Conservation (phyloP, 2,329 filamentous ascomycete species). For the Ceratocystis papillata region DNA sequence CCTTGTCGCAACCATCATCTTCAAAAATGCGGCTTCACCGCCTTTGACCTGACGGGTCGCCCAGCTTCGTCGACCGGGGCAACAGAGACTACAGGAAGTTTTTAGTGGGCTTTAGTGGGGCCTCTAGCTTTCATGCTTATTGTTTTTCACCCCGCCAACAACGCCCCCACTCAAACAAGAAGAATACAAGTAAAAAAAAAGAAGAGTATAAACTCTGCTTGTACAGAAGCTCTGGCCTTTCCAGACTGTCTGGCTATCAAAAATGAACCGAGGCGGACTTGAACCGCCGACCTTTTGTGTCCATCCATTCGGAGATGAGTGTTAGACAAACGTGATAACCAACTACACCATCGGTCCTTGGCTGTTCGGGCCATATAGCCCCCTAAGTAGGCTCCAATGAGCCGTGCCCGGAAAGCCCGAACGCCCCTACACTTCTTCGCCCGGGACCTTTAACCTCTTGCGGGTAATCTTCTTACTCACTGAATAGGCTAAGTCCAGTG, state of each 20-base stretch:
- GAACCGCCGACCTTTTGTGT: constrained; percentile 20
- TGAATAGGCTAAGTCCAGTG: constrained; percentile 55
- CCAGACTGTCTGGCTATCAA: background rate
- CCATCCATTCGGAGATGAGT: constrained; percentile 8
- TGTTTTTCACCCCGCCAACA: background rate
- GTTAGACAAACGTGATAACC: constrained; percentile 21
- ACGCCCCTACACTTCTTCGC: constrained; percentile 6
- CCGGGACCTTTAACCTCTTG: constrained; percentile 15
- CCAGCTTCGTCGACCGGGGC: constrained; percentile 14
- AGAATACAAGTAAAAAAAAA: background rate
- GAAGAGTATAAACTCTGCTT: background rate
- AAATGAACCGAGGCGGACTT: constrained; percentile 19
- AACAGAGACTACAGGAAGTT: background rate
- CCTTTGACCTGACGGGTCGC: background rate
- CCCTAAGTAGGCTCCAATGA: background rate
- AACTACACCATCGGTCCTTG: constrained; percentile 20
- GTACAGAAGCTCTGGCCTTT: background rate
- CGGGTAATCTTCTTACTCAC: constrained; percentile 59
- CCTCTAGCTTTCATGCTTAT: background rate
- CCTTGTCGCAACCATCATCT: background rate
- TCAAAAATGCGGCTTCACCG: constrained; percentile 10
- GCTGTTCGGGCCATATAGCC: background rate
- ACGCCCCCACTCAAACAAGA: background rate
- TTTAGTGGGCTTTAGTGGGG: constrained; percentile 1
- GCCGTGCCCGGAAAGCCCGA: background rate